Percentiles rank a stretch among this genome's conserved stretches.
Evolutionary conservation across 1,284 basidiomycete species (phyloP).

Genomic region (Papiliotrema terrestris): DNA sequence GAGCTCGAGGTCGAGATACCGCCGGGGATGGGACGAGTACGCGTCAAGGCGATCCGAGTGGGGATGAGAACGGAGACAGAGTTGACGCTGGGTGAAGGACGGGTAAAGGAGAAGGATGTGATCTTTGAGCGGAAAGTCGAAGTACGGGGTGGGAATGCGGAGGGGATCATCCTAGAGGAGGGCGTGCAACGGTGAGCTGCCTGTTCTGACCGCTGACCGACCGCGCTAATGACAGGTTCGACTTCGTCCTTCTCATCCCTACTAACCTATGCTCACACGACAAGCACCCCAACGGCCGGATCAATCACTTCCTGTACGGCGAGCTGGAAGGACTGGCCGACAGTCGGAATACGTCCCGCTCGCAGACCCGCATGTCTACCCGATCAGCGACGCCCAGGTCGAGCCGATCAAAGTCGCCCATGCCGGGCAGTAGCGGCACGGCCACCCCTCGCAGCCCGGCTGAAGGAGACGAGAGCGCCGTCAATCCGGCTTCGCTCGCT

Average conservation of each 20-base stretch:
- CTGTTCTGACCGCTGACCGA: background rate
- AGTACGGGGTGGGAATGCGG: slow-evolving; percentile 15
- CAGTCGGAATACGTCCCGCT: background rate
- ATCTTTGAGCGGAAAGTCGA: slow-evolving; percentile 25
- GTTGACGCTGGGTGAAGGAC: slow-evolving; percentile 14
- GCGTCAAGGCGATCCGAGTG: slow-evolving; percentile 15
- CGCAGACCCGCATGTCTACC: background rate
- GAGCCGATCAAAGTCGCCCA: background rate
- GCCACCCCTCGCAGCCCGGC: background rate
- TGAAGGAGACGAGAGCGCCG: background rate
- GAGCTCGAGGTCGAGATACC: slow-evolving; percentile 15
- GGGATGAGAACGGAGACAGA: slow-evolving; percentile 14
- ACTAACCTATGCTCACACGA: slow-evolving; percentile 22
- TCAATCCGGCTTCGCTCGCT: slow-evolving; percentile 2
- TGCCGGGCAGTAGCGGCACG: background rate
- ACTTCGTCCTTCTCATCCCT: slow-evolving; percentile 28
- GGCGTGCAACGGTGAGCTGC: slow-evolving; percentile 19
- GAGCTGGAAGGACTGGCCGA: slow-evolving; percentile 19
- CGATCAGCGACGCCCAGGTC: background rate
- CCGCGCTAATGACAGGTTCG: slow-evolving; percentile 14
- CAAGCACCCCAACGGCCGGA: slow-evolving; percentile 18
- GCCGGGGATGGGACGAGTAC: background rate
- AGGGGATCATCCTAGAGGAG: slow-evolving; percentile 22
- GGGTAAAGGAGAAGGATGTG: slow-evolving; percentile 21
- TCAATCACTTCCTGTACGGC: slow-evolving; percentile 20